Conservation (phyloP, 805 yeast genomes). For the Myxozyma geophila region DNA sequence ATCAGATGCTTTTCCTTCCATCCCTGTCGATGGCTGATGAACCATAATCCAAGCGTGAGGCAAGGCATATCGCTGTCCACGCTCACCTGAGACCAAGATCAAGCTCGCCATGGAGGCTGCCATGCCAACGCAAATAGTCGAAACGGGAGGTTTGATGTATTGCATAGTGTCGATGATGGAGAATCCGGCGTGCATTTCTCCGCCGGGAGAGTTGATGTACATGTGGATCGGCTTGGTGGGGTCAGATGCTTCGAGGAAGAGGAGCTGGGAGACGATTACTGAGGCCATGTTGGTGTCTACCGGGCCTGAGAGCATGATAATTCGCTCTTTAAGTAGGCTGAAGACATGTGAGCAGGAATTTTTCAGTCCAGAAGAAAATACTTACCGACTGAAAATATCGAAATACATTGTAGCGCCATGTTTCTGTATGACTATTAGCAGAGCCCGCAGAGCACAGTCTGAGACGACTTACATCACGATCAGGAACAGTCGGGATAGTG, state of each 20-base stretch:
- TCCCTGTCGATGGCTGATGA: slow-evolving; percentile 46
- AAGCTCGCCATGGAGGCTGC: slow-evolving; percentile 47
- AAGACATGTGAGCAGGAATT: slow-evolving; percentile 16
- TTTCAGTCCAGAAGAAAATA: not conserved
- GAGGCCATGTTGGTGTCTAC: slow-evolving; percentile 40
- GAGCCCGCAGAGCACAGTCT: not conserved
- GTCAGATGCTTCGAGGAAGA: slow-evolving; percentile 37
- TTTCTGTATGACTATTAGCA: slow-evolving; percentile 14
- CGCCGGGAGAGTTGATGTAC: slow-evolving; percentile 46
- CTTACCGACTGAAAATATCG: slow-evolving; percentile 35
- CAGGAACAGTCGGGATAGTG: slow-evolving; percentile 33
- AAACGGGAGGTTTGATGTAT: slow-evolving; percentile 44
- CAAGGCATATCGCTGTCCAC: slow-evolving; percentile 43
- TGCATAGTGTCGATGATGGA: slow-evolving; percentile 48
- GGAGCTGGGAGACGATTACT: slow-evolving; percentile 42
- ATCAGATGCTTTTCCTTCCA: slow-evolving; percentile 39
- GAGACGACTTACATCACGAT: slow-evolving; percentile 23
- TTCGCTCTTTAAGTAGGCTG: slow-evolving; percentile 40
- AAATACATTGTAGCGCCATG: slow-evolving; percentile 31
- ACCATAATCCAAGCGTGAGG: slow-evolving; percentile 47
- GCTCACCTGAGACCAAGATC: slow-evolving; percentile 43
- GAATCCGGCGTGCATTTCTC: slow-evolving; percentile 45
- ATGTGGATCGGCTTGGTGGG: slow-evolving; percentile 36
- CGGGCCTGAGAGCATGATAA: slow-evolving; percentile 42
- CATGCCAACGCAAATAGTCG: slow-evolving; percentile 47